Evolutionary conservation across 306 rosid species (phyloP), one percentile per base, ranked within the genome.

Genomic region (Arachis hypogaea): DNA sequence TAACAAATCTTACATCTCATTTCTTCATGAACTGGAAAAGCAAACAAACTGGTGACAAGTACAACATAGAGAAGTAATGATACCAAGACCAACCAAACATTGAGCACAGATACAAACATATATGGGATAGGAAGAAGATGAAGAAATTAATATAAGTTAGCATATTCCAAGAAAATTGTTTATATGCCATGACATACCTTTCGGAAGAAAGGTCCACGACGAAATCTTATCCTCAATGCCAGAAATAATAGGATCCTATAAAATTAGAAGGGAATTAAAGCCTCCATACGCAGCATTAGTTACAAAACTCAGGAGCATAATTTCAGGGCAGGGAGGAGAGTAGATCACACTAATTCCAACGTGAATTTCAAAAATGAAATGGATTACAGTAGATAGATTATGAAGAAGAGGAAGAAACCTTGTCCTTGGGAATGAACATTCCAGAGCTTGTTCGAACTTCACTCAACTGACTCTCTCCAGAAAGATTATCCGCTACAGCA

Each of bases 381-480:
- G 28, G 28, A 22, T 22, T 22, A 22, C 28, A 18, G 14, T 43
- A 57, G 9, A 46, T 3, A 55, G 50, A 54, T 56, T 56, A 54
- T 9, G 9, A 51, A 12, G 45, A 59, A 14, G 2, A 51, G 47
- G 61, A 70, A 4, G 54, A 5, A 81, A 92, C 99, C 97, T 94
- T 94, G 68, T 83, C 90, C 82, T 92, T 92, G 42, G 87, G 5
- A 55, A 94, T 94, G 87, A 94, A 92, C 96, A 86, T 90, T 60
- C 99, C 99, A 22, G 99, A 92, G 89, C 99, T 94, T 18, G 97
- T 94, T 45, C 99, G 90, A 36, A 88, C 96, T 59, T 92, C 88
- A 76, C 99, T 94, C 29, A 89, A 84, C 87, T 68, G 72, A 78
- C 95, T 84, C 72, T 88, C 55, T 61, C 99, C 97, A 0, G 97